Evolutionary conservation across 495 filamentous ascomycete genomes (phyloP).

Genomic region (Acidomyces sp.): DNA sequence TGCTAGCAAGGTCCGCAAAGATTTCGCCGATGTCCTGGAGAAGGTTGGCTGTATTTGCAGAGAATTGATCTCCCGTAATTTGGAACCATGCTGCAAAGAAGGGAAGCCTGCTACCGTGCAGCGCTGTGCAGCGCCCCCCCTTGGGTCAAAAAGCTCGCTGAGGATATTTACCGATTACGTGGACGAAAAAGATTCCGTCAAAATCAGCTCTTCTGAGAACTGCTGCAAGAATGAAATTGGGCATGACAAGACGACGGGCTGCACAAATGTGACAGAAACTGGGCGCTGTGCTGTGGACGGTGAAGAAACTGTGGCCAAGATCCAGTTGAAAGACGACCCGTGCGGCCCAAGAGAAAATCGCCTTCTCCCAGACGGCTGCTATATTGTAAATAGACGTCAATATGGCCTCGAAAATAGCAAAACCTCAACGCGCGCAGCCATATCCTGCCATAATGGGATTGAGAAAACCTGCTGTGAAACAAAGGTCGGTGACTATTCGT

Average conservation of each 20-base stretch:
- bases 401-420: not conserved
- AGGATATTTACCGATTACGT: not conserved
- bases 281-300: not conserved
- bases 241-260: not conserved
- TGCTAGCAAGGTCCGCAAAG: not conserved
- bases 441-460: not conserved
- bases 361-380: not conserved
- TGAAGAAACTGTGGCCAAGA: not conserved
- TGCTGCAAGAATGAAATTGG: not conserved
- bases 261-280: not conserved
- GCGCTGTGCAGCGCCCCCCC: not conserved
- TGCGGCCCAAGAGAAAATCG: not conserved
- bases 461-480: not conserved
- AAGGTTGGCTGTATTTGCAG: slow-evolving; percentile 8
- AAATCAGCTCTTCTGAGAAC: not conserved
- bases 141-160: slow-evolving; percentile 3
- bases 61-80: slow-evolving; percentile 8
- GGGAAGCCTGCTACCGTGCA: not conserved
- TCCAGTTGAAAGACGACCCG: not conserved
- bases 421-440: not conserved
- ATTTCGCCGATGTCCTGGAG: slow-evolving; percentile 5
- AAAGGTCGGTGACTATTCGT: not conserved
- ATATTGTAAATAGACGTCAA: not conserved
- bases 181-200: not conserved
- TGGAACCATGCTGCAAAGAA: slow-evolving; percentile 9